phyloP scores from a whole-genome alignment of 495 filamentous ascomycete species.

The Podospora appendiculata region DNA sequence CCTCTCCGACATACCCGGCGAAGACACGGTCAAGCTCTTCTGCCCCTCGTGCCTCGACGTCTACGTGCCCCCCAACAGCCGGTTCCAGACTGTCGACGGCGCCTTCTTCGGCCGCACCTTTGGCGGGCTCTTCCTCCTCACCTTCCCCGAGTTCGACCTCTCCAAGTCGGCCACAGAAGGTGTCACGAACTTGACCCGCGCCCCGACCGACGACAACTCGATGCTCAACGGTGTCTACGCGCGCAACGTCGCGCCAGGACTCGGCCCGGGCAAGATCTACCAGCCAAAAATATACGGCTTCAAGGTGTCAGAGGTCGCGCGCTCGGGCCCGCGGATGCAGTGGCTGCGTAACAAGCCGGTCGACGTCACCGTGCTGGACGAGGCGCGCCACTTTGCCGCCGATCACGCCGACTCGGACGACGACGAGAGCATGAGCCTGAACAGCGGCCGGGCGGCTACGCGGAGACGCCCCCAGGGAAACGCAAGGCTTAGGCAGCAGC shows the following conservation, averaged over 20 bases:
- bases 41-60: conserved; percentile 95
- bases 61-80: conserved; percentile 93
- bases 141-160: conserved; percentile 90
- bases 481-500: conserved; percentile 14
- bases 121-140: conserved; percentile 89
- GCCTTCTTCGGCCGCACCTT: conserved; percentile 98
- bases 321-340: conserved; percentile 87
- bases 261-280: conserved; percentile 79
- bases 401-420: conserved; percentile 38
- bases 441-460: conserved; percentile 25
- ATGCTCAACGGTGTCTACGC: conserved; percentile 80
- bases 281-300: conserved; percentile 97
- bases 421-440: conserved; percentile 36
- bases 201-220: conserved; percentile 32
- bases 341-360: conserved; percentile 83
- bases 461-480: conserved; percentile 27
- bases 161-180: conserved; percentile 42
- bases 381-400: conserved; percentile 52
- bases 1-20: conserved; percentile 84
- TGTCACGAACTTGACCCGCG: conserved; percentile 28
- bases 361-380: conserved; percentile 75
- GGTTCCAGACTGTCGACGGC: conserved; percentile 96
- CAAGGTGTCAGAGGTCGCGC: conserved; percentile 77
- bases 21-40: conserved; percentile 97
- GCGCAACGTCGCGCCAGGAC: conserved; percentile 76